Base-by-base conservation (phyloP, 805 yeast genomes). In the Dipodascopsis uninucleata region DNA sequence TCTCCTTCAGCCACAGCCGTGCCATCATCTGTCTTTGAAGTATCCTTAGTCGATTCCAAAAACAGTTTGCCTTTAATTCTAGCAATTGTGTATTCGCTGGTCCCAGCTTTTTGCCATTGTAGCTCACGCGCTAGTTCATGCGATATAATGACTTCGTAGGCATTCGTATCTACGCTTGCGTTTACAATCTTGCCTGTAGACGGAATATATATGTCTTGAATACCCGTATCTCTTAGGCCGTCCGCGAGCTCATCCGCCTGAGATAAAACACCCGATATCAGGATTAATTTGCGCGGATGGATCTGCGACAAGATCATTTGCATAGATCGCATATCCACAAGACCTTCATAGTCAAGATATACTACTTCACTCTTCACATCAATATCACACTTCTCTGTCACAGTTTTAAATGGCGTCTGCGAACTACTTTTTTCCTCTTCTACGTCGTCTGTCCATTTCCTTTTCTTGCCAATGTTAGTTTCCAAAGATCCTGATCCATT, bases 321-420 rank as follows among this genome's bases (percentile, higher is more conserved):
- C 45, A 86, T 66, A 0, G 98, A 90, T 51, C 96, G 73, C 52
- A 81, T 69, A 60, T 93, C 97, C 0, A 86, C 90, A 16, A 83
- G 65, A 17, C 96, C 96, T 12, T 88, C 77, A 36, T 89, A 70
- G 61, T 90, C 97, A 44, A 90, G 76, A 60, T 70, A 87, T 2
- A 85, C 75, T 5, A 89, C 64, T 1, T 81, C 82, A 64, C 96
- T 88, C 47, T 81, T 69, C 3, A 86, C 68, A 4, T 67, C 67
- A 9, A 82, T 62, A n/a, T 68, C 57, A 3, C 58, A 38, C 2
- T 59, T 59, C 2, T 59, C 55, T 6, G 56, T 43, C 3, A 67
- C 37, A 14, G 47, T 41, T 29, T 51, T 51, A 20, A 43, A 40
- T 7, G 57, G 57, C 3, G 36, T 28, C 10, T 43, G 39, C 7